phyloP scores from a whole-genome alignment of 306 rosid genomes.

The Gillenia trifoliata region DNA sequence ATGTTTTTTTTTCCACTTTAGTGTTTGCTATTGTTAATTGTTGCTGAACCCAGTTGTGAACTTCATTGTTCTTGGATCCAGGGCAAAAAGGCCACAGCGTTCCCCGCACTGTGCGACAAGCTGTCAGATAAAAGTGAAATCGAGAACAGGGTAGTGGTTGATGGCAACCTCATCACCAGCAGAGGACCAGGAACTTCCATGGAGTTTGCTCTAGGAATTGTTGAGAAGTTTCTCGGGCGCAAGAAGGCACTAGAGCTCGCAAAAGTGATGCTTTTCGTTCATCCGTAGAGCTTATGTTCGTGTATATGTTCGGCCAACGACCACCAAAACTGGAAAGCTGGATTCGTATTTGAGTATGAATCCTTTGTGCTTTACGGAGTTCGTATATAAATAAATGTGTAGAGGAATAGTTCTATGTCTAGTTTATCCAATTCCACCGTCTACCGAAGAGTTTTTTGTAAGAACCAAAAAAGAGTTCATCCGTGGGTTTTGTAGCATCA shows the following conservation, averaged over 20 bases:
- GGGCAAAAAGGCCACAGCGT: constrained; percentile 81
- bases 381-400: constrained; percentile 29
- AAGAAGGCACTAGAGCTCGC: constrained; percentile 52
- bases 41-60: constrained; percentile 1
- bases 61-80: constrained; percentile 18
- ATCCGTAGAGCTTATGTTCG: constrained; percentile 15
- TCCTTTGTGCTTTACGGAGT: constrained; percentile 5
- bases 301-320: not conserved
- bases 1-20: not conserved
- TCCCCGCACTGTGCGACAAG: constrained; percentile 64
- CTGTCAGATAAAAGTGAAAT: constrained; percentile 68
- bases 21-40: not conserved
- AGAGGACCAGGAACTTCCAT: constrained; percentile 84
- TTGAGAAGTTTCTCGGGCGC: constrained; percentile 76
- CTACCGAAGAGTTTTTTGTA: not conserved
- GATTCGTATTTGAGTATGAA: constrained; percentile 14
- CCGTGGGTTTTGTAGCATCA: too few species aligned
- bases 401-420: not conserved
- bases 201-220: constrained; percentile 70
- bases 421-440: not conserved
- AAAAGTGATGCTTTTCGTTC: constrained; percentile 40
- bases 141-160: constrained; percentile 77
- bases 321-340: not conserved
- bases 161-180: constrained; percentile 83
- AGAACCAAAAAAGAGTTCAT: too few species aligned